Base-by-base conservation (phyloP, 371 early-diverging fungal genomes). In the Saksenaea vasiformis region DNA sequence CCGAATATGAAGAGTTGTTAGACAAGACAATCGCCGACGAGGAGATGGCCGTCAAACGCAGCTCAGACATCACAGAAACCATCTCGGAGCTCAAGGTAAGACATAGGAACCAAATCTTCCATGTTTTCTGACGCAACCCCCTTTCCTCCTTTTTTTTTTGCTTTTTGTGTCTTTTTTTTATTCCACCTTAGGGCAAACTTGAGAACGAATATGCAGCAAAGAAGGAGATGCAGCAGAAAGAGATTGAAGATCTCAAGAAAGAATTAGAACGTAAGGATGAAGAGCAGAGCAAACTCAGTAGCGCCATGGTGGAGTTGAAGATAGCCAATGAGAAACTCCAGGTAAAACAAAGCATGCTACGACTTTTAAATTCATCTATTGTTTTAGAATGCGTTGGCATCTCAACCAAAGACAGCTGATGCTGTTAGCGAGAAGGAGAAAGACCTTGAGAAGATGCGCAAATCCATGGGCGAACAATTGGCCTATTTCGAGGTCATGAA, bases 401-500 rank as follows among this genome's bases (percentile, higher is more conserved):
- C 51, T 8, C 51, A 47, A 11, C 51, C 51, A 43, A 71, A 62
- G n/a, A 62, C 77, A 11, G 72, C 68, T 60, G 65, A 72, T 44
- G 70, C 73, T 11, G 73, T 71, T 73, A 77, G 62, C 78, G 84
- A 88, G 68, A 92, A 86, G 76, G 93, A 91, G 77, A 88, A 86
- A 67, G 95, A 90, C 67, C 79, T 95, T 71, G 93, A 94, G 41
- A 80, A 87, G 59, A 92, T 95, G 85, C 88, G 93, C 51, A 92
- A 94, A 82, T 88, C 87, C 5, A 95, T 96, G 96, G 77, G 91
- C 7, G 90, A 94, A 73, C 94, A 96, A 67, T 83, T 96, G 41
- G 82, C 88, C 17, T 96, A 98, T 64, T 97, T 95, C 82, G 97
- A 97, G 62, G 87, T 91, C 59, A 95, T 96, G 95, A 96, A 96